These are phyloP conservation scores for Hirschfeldia incana DNA, from an alignment of 345 rosid species.

Conservation along the genomic window DNA sequence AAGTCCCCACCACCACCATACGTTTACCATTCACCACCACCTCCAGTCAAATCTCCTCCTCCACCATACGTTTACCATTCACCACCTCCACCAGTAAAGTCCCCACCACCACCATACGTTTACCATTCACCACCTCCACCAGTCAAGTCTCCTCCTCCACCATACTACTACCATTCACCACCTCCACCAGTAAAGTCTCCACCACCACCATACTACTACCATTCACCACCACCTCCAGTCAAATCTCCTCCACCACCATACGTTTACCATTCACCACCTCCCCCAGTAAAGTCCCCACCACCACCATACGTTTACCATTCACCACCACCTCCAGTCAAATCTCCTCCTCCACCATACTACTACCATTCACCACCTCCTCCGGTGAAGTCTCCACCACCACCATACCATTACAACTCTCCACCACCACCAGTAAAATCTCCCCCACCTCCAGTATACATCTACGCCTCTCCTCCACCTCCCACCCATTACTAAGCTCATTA, in stretches of 20 bases:
- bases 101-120: constrained; percentile 39
- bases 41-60: constrained; percentile 24
- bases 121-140: constrained; percentile 53
- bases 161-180: constrained; percentile 35
- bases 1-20: neutral
- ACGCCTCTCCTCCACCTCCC: constrained; percentile 50
- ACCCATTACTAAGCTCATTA: constrained; percentile 42
- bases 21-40: neutral
- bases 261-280: constrained; percentile 38
- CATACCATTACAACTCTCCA: constrained; percentile 34
- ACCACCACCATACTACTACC: constrained; percentile 42
- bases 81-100: constrained; percentile 11
- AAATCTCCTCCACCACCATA: constrained; percentile 42
- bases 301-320: constrained; percentile 44
- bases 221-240: constrained; percentile 45
- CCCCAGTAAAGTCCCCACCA: constrained; percentile 23
- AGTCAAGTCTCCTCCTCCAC: constrained; percentile 8
- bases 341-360: constrained; percentile 48
- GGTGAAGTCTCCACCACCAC: constrained; percentile 45
- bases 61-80: constrained; percentile 27
- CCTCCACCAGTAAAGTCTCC: constrained; percentile 39
- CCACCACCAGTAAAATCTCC: constrained; percentile 35
- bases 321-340: constrained; percentile 38
- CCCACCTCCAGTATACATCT: constrained; percentile 47
- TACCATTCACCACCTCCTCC: constrained; percentile 36